A percentile compares a stretch with the other conserved stretches of the same genome.
These are phyloP conservation scores for Sanguinoderma infundibulare DNA, from an alignment of 1,284 basidiomycete species.

Conservation along the genomic window DNA sequence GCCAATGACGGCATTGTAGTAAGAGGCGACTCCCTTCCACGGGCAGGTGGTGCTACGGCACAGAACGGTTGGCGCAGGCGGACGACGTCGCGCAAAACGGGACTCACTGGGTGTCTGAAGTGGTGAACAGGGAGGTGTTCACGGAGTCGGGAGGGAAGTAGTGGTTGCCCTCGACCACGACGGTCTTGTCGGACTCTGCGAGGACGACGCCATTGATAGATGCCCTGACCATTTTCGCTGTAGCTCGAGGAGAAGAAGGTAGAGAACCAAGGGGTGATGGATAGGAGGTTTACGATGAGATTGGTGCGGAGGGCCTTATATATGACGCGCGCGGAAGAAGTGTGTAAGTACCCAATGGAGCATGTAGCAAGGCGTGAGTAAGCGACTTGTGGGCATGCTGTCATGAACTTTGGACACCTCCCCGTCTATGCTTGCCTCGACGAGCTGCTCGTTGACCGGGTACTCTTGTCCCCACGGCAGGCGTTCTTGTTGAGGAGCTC, in stretches of 20 bases:
- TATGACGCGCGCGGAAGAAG: not conserved
- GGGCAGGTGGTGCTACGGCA: conserved; percentile 53
- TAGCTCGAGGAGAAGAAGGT: not conserved
- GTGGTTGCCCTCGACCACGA: conserved; percentile 65
- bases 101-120: conserved; percentile 55
- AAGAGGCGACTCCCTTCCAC: conserved; percentile 71
- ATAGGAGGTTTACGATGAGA: not conserved
- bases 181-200: conserved; percentile 57
- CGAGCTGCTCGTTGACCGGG: not conserved
- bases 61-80: not conserved
- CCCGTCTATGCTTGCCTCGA: too few relatives aligned
- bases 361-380: conserved; percentile 1
- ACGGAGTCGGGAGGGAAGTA: conserved; percentile 68
- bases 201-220: conserved; percentile 54
- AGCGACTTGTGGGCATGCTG: not conserved
- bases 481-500: not conserved
- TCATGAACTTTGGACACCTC: too few relatives aligned
- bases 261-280: not conserved
- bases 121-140: conserved; percentile 44
- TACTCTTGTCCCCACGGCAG: too few relatives aligned
- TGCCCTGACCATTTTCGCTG: conserved; percentile 50
- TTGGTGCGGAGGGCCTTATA: not conserved
- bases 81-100: not conserved
- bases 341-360: not conserved
- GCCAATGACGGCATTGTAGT: conserved; percentile 57